A percentile compares a stretch with the other conserved stretches of the same genome.
phyloP scores from a whole-genome alignment of 2,329 filamentous ascomycete species.

The Trichoderma sp. region DNA sequence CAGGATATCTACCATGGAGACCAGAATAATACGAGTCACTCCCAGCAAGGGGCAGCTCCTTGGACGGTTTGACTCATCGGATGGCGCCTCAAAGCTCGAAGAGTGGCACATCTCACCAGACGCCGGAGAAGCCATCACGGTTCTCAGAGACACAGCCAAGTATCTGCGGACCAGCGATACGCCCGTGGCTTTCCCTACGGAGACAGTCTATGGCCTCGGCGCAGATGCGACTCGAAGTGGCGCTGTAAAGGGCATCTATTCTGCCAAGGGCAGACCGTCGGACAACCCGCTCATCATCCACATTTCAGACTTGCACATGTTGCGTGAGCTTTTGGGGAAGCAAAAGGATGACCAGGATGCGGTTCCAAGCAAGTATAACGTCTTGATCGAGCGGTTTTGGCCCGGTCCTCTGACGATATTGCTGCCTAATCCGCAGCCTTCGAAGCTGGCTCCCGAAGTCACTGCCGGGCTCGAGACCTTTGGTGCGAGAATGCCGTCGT shows the following conservation, averaged over 20 bases:
- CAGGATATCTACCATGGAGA: constrained; percentile 39
- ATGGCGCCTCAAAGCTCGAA: constrained; percentile 40
- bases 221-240: constrained; percentile 86
- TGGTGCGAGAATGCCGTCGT: constrained; percentile 85
- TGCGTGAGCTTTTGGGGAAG: constrained; percentile 60
- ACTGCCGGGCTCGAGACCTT: constrained; percentile 84
- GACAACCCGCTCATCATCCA: constrained; percentile 98
- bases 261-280: constrained; percentile 83
- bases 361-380: constrained; percentile 74
- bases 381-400: constrained; percentile 85
- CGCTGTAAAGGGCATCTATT: constrained; percentile 89
- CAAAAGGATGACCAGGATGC: constrained; percentile 37
- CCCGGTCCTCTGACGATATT: constrained; percentile 92
- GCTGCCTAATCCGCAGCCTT: constrained; percentile 70
- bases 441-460: constrained; percentile 82
- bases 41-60: constrained; percentile 33
- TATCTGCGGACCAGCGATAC: constrained; percentile 65
- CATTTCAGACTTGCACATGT: constrained; percentile 76
- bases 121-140: constrained; percentile 37
- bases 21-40: constrained; percentile 42
- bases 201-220: constrained; percentile 96
- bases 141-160: constrained; percentile 65
- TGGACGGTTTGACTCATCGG: constrained; percentile 38
- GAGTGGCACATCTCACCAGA: constrained; percentile 45
- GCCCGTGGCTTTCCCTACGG: constrained; percentile 93